Percentiles rank a stretch among this genome's conserved stretches.
phyloP scores from a whole-genome alignment of 2,329 filamentous ascomycete genomes.

The Ceratocystis papillata region DNA sequence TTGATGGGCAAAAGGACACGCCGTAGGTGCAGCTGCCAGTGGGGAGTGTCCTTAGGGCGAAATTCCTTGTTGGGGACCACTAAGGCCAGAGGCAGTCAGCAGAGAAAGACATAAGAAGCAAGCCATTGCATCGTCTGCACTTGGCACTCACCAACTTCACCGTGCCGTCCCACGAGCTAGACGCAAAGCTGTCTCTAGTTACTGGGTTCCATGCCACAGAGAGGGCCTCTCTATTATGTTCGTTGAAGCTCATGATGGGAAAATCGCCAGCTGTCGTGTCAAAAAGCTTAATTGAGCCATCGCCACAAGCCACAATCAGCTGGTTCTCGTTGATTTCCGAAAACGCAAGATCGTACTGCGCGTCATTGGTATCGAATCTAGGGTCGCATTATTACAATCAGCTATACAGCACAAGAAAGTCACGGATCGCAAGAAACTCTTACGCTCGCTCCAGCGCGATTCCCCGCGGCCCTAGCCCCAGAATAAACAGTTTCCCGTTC shows the following conservation, averaged over 20 bases:
- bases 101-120: background rate
- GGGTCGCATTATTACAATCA: background rate
- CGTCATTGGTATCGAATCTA: conserved; percentile 93
- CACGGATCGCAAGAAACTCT: conserved; percentile 25
- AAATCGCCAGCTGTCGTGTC: conserved; percentile 73
- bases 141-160: conserved; percentile 60
- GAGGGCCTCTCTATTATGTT: conserved; percentile 89
- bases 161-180: conserved; percentile 90
- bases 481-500: conserved; percentile 79
- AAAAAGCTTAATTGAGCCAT: conserved; percentile 90
- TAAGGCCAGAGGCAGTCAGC: conserved; percentile 28
- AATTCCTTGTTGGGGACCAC: conserved; percentile 72
- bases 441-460: conserved; percentile 70
- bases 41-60: conserved; percentile 74
- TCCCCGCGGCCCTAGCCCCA: conserved; percentile 72
- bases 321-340: conserved; percentile 96
- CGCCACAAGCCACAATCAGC: conserved; percentile 75
- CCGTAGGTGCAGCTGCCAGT: conserved; percentile 92
- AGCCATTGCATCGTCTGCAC: conserved; percentile 1
- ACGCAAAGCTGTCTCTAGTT: conserved; percentile 80
- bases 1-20: conserved; percentile 80
- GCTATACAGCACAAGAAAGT: background rate
- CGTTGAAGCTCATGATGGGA: conserved; percentile 82
- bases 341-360: conserved; percentile 90
- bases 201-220: conserved; percentile 87